Percentiles rank a stretch among this genome's conserved stretches.
These are phyloP conservation scores for Candolleomyces efflorescens DNA, from an alignment of 768 basidiomycete species.

Conservation along the genomic window DNA sequence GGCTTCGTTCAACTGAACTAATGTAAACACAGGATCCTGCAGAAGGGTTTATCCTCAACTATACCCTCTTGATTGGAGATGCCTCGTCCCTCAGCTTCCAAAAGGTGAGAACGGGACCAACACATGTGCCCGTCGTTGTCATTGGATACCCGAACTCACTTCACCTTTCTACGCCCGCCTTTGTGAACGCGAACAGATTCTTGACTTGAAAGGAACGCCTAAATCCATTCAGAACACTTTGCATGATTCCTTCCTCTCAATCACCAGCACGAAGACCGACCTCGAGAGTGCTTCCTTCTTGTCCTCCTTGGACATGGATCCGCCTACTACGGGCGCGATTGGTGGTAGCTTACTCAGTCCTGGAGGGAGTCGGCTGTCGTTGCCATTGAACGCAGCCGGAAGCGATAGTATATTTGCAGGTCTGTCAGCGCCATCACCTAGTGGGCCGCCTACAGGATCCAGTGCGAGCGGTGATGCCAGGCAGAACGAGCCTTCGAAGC, in stretches of 20 bases:
- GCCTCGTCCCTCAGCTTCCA: slow-evolving; percentile 97
- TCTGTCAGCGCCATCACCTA: slow-evolving; percentile 57
- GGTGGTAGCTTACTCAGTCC: slow-evolving; percentile 61
- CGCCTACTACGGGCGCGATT: slow-evolving; percentile 44
- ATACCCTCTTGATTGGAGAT: slow-evolving; percentile 91
- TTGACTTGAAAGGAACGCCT: slow-evolving; percentile 92
- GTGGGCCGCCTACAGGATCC: slow-evolving; percentile 60
- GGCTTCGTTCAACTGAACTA: neutral
- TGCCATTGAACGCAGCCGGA: slow-evolving; percentile 36
- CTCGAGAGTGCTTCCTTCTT: slow-evolving; percentile 90
- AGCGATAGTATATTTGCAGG: slow-evolving; percentile 58
- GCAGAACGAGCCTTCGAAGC: slow-evolving; percentile 48
- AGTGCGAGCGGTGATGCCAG: slow-evolving; percentile 37
- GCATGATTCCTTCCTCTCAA: slow-evolving; percentile 86
- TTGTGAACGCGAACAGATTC: slow-evolving; percentile 54
- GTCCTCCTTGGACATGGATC: slow-evolving; percentile 94
- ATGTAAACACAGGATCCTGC: slow-evolving; percentile 66
- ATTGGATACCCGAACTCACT: neutral
- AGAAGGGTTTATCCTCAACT: slow-evolving; percentile 94
- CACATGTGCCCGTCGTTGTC: neutral
- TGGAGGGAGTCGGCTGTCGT: slow-evolving; percentile 54
- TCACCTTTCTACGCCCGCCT: neutral
- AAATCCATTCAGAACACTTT: slow-evolving; percentile 84
- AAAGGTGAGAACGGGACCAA: slow-evolving; percentile 52
- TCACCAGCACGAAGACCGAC: slow-evolving; percentile 89